phyloP scores from a whole-genome alignment of 2,329 filamentous ascomycete species.

The Cercospora berteroae region DNA sequence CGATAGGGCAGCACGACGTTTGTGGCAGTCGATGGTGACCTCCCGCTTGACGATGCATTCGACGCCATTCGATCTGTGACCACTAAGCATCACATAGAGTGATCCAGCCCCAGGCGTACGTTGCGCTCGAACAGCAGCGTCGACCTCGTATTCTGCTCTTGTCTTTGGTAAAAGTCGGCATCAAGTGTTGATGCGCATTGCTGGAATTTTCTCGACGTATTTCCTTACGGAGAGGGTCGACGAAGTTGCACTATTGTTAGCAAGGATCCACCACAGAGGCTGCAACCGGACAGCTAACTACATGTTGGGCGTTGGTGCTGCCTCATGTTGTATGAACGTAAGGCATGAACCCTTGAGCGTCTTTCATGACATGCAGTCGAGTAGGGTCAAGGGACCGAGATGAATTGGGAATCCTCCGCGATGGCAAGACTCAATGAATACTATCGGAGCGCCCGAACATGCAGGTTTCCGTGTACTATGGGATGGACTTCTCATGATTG shows the following conservation, averaged over 20 bases:
- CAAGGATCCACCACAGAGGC: not conserved
- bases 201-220: not conserved
- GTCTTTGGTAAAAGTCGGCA: not conserved
- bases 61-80: slow-evolving; percentile 18
- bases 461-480: slow-evolving; percentile 5
- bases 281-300: not conserved
- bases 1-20: slow-evolving; percentile 29
- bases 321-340: not conserved
- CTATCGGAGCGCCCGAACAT: slow-evolving; percentile 12
- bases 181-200: not conserved
- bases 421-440: not conserved
- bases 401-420: not conserved
- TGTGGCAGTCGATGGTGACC: slow-evolving; percentile 13
- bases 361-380: not conserved
- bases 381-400: not conserved
- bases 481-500: not conserved
- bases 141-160: not conserved
- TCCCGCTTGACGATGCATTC: slow-evolving; percentile 15
- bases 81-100: not conserved
- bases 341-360: not conserved
- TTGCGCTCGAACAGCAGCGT: not conserved
- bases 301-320: not conserved
- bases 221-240: not conserved
- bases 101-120: not conserved
- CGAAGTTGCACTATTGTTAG: not conserved